Conservation (phyloP, 352 stramenopile species). For the Pythium coloratum region DNA sequence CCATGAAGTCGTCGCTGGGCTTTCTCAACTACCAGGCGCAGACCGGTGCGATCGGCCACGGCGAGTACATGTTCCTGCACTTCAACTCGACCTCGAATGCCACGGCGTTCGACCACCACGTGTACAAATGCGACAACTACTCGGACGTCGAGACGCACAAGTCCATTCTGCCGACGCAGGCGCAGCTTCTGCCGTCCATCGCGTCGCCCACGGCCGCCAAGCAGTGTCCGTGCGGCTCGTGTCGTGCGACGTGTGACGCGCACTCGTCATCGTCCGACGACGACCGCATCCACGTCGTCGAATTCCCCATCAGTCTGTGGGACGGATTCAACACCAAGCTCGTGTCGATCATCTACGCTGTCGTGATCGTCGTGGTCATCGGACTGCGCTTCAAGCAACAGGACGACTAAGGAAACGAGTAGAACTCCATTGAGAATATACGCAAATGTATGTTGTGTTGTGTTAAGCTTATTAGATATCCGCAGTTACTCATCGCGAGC, state of each 20-base stretch:
- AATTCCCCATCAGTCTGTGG: conserved; percentile 70
- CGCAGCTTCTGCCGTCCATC: conserved; percentile 69
- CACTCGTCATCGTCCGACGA: conserved; percentile 26
- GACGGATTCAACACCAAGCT: conserved; percentile 65
- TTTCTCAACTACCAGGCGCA: conserved; percentile 91
- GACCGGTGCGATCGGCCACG: conserved; percentile 83
- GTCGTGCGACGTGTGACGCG: conserved; percentile 63
- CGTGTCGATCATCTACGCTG: conserved; percentile 58
- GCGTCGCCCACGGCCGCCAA: conserved; percentile 45
- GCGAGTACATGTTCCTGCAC: conserved; percentile 81
- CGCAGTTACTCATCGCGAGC: neutral
- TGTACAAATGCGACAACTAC: conserved; percentile 81
- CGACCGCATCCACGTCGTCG: conserved; percentile 51
- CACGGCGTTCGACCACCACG: conserved; percentile 51
- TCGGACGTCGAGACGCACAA: conserved; percentile 44
- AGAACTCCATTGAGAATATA: neutral
- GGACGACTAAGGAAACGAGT: conserved; percentile 18
- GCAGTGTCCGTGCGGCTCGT: conserved; percentile 77
- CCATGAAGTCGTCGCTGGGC: conserved; percentile 82
- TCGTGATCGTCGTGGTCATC: conserved; percentile 39
- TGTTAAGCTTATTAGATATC: neutral
- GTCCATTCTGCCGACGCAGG: conserved; percentile 55
- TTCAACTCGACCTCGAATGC: conserved; percentile 52
- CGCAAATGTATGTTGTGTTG: neutral
- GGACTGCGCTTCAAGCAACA: conserved; percentile 50